A percentile compares a stretch with the other conserved stretches of the same genome.
Evolutionary conservation across 257 asterid species (phyloP).

Genomic region (Lycium barbarum): DNA sequence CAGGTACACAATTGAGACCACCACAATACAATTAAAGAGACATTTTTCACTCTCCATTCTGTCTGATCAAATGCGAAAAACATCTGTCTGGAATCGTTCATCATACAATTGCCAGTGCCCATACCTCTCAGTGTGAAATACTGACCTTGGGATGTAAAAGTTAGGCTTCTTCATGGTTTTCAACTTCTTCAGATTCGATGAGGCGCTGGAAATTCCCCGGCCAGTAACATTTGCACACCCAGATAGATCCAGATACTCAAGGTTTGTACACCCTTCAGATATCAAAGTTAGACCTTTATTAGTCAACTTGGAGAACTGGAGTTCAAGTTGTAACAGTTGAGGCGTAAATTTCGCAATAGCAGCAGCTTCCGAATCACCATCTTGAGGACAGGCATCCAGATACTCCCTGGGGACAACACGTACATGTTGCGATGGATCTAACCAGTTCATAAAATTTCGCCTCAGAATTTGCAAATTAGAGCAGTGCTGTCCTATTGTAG

Average conservation of each 20-base stretch:
- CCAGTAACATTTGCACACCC: slow-evolving; percentile 76
- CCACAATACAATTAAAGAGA: neutral
- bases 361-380: slow-evolving; percentile 82
- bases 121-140: slow-evolving; percentile 64
- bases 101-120: slow-evolving; percentile 83
- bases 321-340: slow-evolving; percentile 66
- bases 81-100: slow-evolving; percentile 81
- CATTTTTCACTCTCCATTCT: neutral
- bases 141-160: slow-evolving; percentile 73
- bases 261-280: slow-evolving; percentile 63
- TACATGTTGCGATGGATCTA: slow-evolving; percentile 71
- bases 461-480: slow-evolving; percentile 50
- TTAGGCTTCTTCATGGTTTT: slow-evolving; percentile 68
- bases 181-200: slow-evolving; percentile 60
- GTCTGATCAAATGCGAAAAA: slow-evolving; percentile 67
- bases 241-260: slow-evolving; percentile 71
- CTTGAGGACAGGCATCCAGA: slow-evolving; percentile 77
- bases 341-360: slow-evolving; percentile 78
- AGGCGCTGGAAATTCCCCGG: slow-evolving; percentile 62
- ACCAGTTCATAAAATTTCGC: slow-evolving; percentile 81
- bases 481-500: slow-evolving; percentile 58
- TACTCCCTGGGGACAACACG: slow-evolving; percentile 66
- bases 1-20: neutral
- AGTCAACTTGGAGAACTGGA: slow-evolving; percentile 68
- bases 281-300: slow-evolving; percentile 67